Evolutionary conservation across 495 filamentous ascomycete species (phyloP).

Genomic region (Friedmanniomyces simplex): DNA sequence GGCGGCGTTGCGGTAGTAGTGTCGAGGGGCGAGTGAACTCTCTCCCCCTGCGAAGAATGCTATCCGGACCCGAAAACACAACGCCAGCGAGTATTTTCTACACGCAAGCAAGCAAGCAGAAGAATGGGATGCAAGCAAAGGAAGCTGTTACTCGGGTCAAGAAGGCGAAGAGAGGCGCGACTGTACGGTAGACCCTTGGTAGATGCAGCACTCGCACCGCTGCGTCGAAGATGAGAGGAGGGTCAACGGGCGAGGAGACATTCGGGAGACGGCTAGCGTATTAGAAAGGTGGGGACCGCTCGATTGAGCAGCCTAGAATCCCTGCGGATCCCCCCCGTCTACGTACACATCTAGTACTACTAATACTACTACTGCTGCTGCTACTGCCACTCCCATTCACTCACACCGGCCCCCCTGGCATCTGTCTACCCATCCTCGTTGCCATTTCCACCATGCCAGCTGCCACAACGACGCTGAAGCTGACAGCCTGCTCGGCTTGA

Average conservation of each 20-base stretch:
- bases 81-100: background rate
- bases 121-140: background rate
- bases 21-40: background rate
- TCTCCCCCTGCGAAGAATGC: background rate
- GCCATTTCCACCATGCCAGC: no score
- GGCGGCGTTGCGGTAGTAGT: background rate
- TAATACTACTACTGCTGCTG: no score
- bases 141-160: background rate
- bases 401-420: background rate
- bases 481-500: no score
- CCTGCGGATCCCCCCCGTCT: no score
- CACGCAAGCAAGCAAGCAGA: background rate
- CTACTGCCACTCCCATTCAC: no score
- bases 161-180: background rate
- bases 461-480: no score
- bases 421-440: background rate
- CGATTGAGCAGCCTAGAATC: no score
- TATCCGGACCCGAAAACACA: background rate
- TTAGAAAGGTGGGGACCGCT: no score
- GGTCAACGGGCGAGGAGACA: background rate
- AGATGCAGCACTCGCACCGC: background rate
- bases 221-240: background rate
- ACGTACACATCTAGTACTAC: no score
- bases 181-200: background rate
- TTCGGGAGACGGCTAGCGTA: no score